Conservation (phyloP, 257 asterid genomes). For the Coffea eugenioides region DNA sequence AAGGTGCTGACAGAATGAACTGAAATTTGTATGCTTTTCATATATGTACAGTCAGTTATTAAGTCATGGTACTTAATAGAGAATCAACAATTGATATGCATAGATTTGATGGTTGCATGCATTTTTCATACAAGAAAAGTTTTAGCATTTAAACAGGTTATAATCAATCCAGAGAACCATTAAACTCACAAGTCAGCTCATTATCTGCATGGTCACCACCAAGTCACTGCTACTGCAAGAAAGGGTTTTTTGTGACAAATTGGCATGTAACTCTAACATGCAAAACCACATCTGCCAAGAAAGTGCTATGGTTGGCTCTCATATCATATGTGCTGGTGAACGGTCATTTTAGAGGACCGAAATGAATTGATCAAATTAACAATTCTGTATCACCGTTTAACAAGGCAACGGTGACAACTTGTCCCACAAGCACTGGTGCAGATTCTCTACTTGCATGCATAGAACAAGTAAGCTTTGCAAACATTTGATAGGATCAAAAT, state of each 20-base stretch:
- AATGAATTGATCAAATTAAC: no score
- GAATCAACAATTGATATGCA: neutral
- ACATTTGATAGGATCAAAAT: no score
- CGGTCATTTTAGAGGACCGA: no score
- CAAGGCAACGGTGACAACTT: no score
- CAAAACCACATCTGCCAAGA: neutral
- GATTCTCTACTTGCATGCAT: no score
- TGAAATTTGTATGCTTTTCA: neutral
- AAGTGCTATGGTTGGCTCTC: neutral
- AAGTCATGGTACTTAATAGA: neutral
- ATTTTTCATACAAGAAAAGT: neutral
- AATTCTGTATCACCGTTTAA: no score
- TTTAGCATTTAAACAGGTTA: neutral
- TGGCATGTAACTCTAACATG: neutral
- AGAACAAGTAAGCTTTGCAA: no score
- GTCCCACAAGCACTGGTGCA: no score
- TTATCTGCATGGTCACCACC: neutral
- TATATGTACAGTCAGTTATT: neutral
- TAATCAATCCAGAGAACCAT: neutral
- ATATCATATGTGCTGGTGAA: no score
- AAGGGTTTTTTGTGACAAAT: neutral
- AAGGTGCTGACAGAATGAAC: neutral
- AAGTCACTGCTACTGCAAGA: neutral
- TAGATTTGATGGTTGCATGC: neutral
- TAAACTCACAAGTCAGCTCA: neutral